Evolutionary conservation across 371 early-diverging fungal species (phyloP), one percentile per base, ranked within the genome.

Genomic region (Actinomortierella wolfii): DNA sequence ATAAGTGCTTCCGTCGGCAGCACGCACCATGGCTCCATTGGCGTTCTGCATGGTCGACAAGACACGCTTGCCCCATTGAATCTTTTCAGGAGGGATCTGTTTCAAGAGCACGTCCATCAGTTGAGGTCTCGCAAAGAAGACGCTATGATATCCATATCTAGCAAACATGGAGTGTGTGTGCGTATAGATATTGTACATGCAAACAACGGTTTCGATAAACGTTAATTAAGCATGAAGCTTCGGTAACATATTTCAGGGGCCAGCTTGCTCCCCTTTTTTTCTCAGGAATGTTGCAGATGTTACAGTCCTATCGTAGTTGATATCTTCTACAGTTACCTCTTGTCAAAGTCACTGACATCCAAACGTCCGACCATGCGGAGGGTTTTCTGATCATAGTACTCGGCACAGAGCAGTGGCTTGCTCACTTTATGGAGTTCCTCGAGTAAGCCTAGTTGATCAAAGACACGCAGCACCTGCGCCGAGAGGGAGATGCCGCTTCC

Each of bases 401-500:
- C 64, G 29, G 51, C 57, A 9, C 64, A 64, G 23, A 56, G 24
- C 1, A 45, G 29, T 2, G 69, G 69, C 20, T 69, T 69, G 11
- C 64, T 51, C 4, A 63, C 55, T 9, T 34, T 57, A 26, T 59
- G 59, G 40, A 69, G 39, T 4, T 69, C 69, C 1, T 41, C 51
- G 8, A 64, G 43, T 0, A 64, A n/a, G 1, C 66, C 71, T 21
- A 70, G 41, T 29, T 70, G 71, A 25, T 70, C 71, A 47, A 65
- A 70, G 21, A 70, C 34, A 9, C 71, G 61, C 6, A 70, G 54
- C 2, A 70, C 71, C 8, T 61, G 61, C 43, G 61, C 61, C 17
- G 57, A 57, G 17, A 70, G 28, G 7, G 59, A 50, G 45, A 70
- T 70, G 50, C 65, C 71, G 34, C 71, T 70, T 21, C 71, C 71